These are phyloP conservation scores for Fusarium succisae DNA, from an alignment of 2,329 filamentous ascomycete species.

Conservation along the genomic window DNA sequence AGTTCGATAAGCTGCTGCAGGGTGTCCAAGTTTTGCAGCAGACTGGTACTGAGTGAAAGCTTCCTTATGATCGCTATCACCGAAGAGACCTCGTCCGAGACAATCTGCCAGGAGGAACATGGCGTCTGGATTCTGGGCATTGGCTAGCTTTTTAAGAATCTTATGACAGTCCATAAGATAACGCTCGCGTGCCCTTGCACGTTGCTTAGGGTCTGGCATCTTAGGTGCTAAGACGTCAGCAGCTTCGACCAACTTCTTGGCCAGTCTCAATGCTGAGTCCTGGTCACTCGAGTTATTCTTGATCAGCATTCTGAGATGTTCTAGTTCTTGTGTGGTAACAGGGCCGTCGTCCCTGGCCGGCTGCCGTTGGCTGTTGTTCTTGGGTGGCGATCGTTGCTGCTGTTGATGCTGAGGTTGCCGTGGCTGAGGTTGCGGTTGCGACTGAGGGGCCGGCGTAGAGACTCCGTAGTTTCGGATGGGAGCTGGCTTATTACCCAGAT, in stretches of 20 bases:
- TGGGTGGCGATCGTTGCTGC: slow-evolving; percentile 45
- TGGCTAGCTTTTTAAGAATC: slow-evolving; percentile 86
- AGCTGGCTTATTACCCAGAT: slow-evolving; percentile 64
- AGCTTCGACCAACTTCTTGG: slow-evolving; percentile 87
- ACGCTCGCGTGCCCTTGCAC: slow-evolving; percentile 80
- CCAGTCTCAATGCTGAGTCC: slow-evolving; percentile 75
- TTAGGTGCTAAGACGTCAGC: slow-evolving; percentile 75
- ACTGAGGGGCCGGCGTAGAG: slow-evolving; percentile 50
- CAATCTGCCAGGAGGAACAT: slow-evolving; percentile 96
- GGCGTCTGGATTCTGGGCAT: slow-evolving; percentile 78
- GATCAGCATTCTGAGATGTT: slow-evolving; percentile 74
- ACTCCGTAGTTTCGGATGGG: slow-evolving; percentile 67
- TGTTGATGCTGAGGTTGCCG: slow-evolving; percentile 45
- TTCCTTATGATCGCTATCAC: slow-evolving; percentile 87
- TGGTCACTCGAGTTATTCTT: slow-evolving; percentile 79
- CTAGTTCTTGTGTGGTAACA: slow-evolving; percentile 82
- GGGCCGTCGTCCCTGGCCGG: slow-evolving; percentile 51
- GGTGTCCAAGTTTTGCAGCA: slow-evolving; percentile 88
- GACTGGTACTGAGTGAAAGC: slow-evolving; percentile 94
- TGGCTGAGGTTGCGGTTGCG: slow-evolving; percentile 25
- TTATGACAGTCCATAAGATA: slow-evolving; percentile 90
- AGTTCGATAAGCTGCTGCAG: slow-evolving; percentile 89
- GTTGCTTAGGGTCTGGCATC: slow-evolving; percentile 74
- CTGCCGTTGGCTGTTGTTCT: slow-evolving; percentile 34
- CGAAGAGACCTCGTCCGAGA: slow-evolving; percentile 82